Conservation (phyloP, 371 early-diverging fungal species). For the Dipsacomyces acuminosporus region DNA sequence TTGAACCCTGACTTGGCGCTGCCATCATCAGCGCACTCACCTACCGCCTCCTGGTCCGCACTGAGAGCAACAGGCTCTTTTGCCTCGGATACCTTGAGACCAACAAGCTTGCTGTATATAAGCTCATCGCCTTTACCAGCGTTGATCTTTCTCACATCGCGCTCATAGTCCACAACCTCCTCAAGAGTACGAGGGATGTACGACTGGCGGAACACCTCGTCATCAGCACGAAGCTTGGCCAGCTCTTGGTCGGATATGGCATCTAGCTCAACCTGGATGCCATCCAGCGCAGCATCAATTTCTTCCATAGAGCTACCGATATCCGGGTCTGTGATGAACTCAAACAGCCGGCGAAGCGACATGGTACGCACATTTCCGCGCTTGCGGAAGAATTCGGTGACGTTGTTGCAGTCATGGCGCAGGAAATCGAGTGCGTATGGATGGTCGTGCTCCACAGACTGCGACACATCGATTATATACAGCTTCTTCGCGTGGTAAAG, state of each 20-base stretch:
- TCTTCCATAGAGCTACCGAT: conserved; percentile 59
- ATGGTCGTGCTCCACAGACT: conserved; percentile 99
- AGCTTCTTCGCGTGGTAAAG: conserved; percentile 79
- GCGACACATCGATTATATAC: conserved; percentile 99
- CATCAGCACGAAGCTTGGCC: conserved; percentile 59
- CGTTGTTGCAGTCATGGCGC: conserved; percentile 92
- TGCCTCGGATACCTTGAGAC: conserved; percentile 38
- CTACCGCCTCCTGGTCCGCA: background rate
- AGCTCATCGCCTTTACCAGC: conserved; percentile 68
- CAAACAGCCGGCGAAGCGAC: conserved; percentile 82
- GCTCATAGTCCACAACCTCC: conserved; percentile 85
- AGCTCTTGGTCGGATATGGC: conserved; percentile 47
- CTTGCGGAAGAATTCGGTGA: conserved; percentile 92
- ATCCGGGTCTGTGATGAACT: conserved; percentile 72
- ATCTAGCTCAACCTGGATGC: conserved; percentile 48
- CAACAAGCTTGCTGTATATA: conserved; percentile 53
- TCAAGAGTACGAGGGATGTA: conserved; percentile 91
- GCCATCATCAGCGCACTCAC: background rate
- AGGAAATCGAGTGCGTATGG: conserved; percentile 98
- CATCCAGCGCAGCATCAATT: conserved; percentile 64
- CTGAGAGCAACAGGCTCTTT: conserved; percentile 17
- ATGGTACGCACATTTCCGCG: conserved; percentile 70
- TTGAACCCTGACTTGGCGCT: background rate
- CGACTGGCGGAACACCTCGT: conserved; percentile 85
- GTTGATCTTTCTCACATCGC: conserved; percentile 71